phyloP scores from a whole-genome alignment of 2,329 filamentous ascomycete genomes.

The Thielaviopsis musarum region DNA sequence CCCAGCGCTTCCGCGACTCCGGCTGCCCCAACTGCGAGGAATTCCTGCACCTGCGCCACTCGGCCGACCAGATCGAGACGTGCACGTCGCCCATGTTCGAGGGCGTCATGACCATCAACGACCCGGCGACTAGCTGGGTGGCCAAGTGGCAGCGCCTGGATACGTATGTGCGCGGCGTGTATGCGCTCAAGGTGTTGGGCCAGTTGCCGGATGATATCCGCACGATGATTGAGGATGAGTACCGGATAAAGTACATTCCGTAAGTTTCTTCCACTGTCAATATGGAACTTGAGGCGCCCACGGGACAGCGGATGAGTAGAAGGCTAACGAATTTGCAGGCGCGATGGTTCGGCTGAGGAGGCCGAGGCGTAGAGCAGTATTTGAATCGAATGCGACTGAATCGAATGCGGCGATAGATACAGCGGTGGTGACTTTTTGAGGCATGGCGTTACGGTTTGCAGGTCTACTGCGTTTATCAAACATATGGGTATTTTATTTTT shows the following conservation, averaged over 20 bases:
- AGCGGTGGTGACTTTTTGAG: neutral
- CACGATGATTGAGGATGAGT: slow-evolving; percentile 43
- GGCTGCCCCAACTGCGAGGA: slow-evolving; percentile 96
- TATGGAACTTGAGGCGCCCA: neutral
- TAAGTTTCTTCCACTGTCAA: slow-evolving; percentile 34
- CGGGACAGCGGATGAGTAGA: no score
- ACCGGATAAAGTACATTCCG: slow-evolving; percentile 49
- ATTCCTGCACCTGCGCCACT: slow-evolving; percentile 68
- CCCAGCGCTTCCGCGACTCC: slow-evolving; percentile 66
- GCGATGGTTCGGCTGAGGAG: slow-evolving; percentile 39
- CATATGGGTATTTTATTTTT: neutral
- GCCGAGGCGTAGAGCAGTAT: slow-evolving; percentile 22
- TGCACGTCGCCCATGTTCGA: slow-evolving; percentile 96
- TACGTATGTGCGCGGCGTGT: slow-evolving; percentile 73
- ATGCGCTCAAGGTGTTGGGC: slow-evolving; percentile 88
- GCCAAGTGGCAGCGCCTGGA: slow-evolving; percentile 93
- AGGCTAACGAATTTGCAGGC: slow-evolving; percentile 20
- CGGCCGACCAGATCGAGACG: slow-evolving; percentile 66
- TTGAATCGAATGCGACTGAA: neutral
- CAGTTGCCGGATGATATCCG: slow-evolving; percentile 52
- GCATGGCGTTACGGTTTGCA: neutral
- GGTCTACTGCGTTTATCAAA: neutral
- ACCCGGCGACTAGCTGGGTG: slow-evolving; percentile 80
- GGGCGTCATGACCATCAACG: slow-evolving; percentile 68
- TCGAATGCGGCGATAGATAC: neutral